Evolutionary conservation across 768 basidiomycete species (phyloP).

Genomic region (Pleurotus cornucopiae): DNA sequence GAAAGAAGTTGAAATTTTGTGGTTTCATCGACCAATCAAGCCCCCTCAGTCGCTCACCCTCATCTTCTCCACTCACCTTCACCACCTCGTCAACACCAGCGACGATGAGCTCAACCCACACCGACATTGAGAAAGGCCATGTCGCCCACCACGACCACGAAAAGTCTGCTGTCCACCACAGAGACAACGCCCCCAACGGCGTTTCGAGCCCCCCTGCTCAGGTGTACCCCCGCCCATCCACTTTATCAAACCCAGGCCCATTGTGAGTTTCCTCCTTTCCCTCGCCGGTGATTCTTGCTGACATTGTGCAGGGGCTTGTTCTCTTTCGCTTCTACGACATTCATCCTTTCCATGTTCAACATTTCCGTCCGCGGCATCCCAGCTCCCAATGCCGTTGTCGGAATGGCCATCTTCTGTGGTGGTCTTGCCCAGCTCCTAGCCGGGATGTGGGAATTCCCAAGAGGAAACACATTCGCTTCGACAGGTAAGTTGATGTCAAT

Average conservation of each 20-base stretch:
- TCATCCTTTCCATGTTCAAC: slow-evolving; percentile 77
- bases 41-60: too few relatives aligned
- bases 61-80: too few relatives aligned
- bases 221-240: background rate
- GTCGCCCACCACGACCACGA: background rate
- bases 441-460: slow-evolving; percentile 74
- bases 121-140: background rate
- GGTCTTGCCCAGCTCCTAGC: slow-evolving; percentile 79
- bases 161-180: background rate
- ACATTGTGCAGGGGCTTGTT: slow-evolving; percentile 57
- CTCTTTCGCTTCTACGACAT: slow-evolving; percentile 80
- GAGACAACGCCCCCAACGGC: background rate
- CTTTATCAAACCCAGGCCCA: background rate
- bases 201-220: background rate
- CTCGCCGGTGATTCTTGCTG: background rate
- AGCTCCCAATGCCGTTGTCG: slow-evolving; percentile 69
- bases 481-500: slow-evolving; percentile 42
- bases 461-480: slow-evolving; percentile 61
- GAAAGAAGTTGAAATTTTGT: too few relatives aligned
- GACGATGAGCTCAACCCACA: background rate
- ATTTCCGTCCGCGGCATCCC: slow-evolving; percentile 47
- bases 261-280: background rate
- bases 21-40: too few relatives aligned
- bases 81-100: too few relatives aligned
- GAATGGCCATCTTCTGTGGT: slow-evolving; percentile 32